These are phyloP conservation scores for Sonneratia caseolaris DNA, from an alignment of 345 rosid genomes.

Conservation along the genomic window DNA sequence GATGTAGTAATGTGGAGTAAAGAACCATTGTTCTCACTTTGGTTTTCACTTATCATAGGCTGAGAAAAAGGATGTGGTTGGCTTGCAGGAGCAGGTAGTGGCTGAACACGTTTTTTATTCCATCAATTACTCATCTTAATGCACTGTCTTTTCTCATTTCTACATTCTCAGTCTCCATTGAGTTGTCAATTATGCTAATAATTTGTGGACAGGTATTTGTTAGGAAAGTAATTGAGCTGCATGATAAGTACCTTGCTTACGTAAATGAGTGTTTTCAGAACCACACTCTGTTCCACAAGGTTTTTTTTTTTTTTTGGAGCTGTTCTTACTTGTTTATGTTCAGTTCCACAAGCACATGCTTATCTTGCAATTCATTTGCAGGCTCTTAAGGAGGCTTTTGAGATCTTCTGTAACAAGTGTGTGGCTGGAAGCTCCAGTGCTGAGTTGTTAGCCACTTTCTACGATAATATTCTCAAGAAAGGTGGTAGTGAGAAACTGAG, in stretches of 20 bases:
- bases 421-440: conserved; percentile 58
- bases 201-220: conserved; percentile 61
- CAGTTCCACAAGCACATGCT: background rate
- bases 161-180: background rate
- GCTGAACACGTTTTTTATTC: background rate
- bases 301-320: background rate
- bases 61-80: conserved; percentile 38
- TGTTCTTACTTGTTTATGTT: background rate
- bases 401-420: conserved; percentile 50
- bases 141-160: background rate
- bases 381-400: conserved; percentile 72
- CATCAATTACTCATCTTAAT: background rate
- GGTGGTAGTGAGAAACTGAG: conserved; percentile 63
- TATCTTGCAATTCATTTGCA: conserved; percentile 8
- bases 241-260: conserved; percentile 72
- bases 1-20: background rate
- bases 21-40: background rate
- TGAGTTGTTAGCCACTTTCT: conserved; percentile 56
- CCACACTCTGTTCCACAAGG: conserved; percentile 79
- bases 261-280: conserved; percentile 67
- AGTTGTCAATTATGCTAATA: conserved; percentile 5
- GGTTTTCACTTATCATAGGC: conserved; percentile 27
- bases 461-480: conserved; percentile 55
- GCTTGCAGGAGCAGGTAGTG: conserved; percentile 75
- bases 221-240: conserved; percentile 72